phyloP scores from a whole-genome alignment of 2,329 filamentous ascomycete genomes.

The Arthroderma sp. region DNA sequence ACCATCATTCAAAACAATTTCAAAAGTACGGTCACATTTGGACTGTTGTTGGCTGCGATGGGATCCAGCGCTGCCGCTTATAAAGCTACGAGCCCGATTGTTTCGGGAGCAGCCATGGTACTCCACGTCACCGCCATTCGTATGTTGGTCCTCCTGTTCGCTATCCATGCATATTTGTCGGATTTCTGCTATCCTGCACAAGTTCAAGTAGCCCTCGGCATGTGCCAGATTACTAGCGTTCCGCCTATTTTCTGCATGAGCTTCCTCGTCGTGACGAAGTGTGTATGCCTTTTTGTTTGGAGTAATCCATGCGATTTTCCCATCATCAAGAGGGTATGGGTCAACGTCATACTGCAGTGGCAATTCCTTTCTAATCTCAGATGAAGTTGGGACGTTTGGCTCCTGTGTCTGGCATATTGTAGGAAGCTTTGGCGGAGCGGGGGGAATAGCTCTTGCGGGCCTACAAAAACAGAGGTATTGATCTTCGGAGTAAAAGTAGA shows the following conservation, averaged over 20 bases:
- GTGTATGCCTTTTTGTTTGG: constrained; percentile 32
- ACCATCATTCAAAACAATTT: constrained; percentile 48
- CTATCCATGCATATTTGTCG: constrained; percentile 42
- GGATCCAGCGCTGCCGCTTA: neutral
- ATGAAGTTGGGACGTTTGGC: constrained; percentile 36
- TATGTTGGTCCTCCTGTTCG: constrained; percentile 38
- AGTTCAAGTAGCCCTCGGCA: constrained; percentile 52
- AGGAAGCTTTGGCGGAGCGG: constrained; percentile 43
- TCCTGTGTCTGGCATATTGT: constrained; percentile 25
- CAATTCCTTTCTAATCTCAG: constrained; percentile 42
- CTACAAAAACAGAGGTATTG: constrained; percentile 50
- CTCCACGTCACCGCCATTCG: constrained; percentile 43
- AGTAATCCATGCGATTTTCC: constrained; percentile 44
- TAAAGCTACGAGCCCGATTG: constrained; percentile 5
- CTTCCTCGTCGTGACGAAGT: constrained; percentile 43
- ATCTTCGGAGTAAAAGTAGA: constrained; percentile 53
- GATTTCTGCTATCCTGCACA: constrained; percentile 44
- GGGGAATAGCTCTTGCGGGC: constrained; percentile 46
- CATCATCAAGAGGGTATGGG: constrained; percentile 44
- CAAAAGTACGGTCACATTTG: constrained; percentile 46
- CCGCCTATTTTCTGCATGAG: constrained; percentile 45
- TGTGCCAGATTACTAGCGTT: constrained; percentile 45
- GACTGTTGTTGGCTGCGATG: constrained; percentile 40
- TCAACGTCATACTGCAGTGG: constrained; percentile 49
- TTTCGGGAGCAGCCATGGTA: constrained; percentile 39